Base-by-base conservation (phyloP, 192 early-diverging fungal genomes). In the Hyaloraphidium curvatum region DNA sequence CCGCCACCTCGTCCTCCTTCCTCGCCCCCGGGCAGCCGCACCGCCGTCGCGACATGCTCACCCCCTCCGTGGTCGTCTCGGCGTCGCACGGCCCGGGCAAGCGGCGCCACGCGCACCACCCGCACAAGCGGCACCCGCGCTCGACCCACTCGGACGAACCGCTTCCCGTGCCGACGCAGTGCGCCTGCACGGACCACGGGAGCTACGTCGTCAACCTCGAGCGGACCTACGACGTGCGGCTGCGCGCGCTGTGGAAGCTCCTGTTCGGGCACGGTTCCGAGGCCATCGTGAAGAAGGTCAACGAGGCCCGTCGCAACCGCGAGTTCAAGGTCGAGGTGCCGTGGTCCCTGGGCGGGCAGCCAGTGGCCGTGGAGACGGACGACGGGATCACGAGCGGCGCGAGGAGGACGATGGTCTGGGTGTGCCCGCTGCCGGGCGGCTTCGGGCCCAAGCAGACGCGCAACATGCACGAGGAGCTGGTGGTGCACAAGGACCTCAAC, bases 121-220 rank as follows among this genome's bases (percentile, higher is more conserved):
- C n/a, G n/a, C n/a, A n/a, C n/a, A n/a, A n/a, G n/a, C n/a, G n/a
- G n/a, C n/a, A n/a, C n/a, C n/a, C n/a, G n/a, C n/a, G n/a, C n/a
- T n/a, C n/a, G n/a, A n/a, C n/a, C n/a, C n/a, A n/a, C n/a, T n/a
- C n/a, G n/a, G n/a, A n/a, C n/a, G n/a, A n/a, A n/a, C 7, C 11
- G 19, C 25, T 48, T 25, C 43, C 43, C 7, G 14, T 25, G 9
- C 43, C 43, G 4, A 22, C 43, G 7, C 9, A 14, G 23, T 48
- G 43, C 25, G 43, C 43, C 17, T 48, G 43, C 23, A 48, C 43
- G 25, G 43, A 48, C 43, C 43, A 48, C 19, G 43, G 25, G 7
- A 48, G 17, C 7, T 9, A 14, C 17, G 11, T 25, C 17, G 17
- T 48, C 19, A 48, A 48, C 17, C 25, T 14, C 17, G 43, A 48